A percentile compares a stretch with the other conserved stretches of the same genome.
phyloP scores from a whole-genome alignment of 306 rosid genomes.

The Urtica urens region DNA sequence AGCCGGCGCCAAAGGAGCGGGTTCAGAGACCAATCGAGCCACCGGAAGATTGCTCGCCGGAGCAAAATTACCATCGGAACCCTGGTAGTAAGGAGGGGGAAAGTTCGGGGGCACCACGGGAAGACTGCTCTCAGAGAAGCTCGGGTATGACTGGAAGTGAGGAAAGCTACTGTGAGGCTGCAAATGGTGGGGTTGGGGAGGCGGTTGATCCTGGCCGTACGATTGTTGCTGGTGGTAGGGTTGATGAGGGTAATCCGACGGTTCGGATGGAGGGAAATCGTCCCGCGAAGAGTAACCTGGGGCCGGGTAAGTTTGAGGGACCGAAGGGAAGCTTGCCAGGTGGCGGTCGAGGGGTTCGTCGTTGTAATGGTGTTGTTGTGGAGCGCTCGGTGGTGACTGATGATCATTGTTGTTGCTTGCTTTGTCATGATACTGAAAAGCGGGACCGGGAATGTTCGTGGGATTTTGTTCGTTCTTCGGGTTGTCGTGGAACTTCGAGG shows the following conservation, averaged over 20 bases:
- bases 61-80: slow-evolving; percentile 57
- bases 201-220: slow-evolving; percentile 56
- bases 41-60: slow-evolving; percentile 40
- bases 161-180: slow-evolving; percentile 49
- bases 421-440: slow-evolving; percentile 35
- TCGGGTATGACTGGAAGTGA: slow-evolving; percentile 89
- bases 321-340: slow-evolving; percentile 30
- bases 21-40: slow-evolving; percentile 37
- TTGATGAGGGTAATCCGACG: slow-evolving; percentile 46
- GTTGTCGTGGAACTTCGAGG: slow-evolving; percentile 15
- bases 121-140: slow-evolving; percentile 78
- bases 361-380: slow-evolving; percentile 42
- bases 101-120: slow-evolving; percentile 60
- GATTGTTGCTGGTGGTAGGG: slow-evolving; percentile 57
- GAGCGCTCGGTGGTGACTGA: slow-evolving; percentile 22
- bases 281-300: slow-evolving; percentile 56
- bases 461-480: slow-evolving; percentile 20
- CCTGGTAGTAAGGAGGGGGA: slow-evolving; percentile 45
- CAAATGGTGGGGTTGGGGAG: slow-evolving; percentile 49
- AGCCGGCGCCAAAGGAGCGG: slow-evolving; percentile 30
- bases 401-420: slow-evolving; percentile 1
- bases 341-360: slow-evolving; percentile 29
- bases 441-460: slow-evolving; percentile 27
- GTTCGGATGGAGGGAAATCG: slow-evolving; percentile 52
- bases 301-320: slow-evolving; percentile 47